These are phyloP conservation scores for Trifolium subterraneum DNA, from an alignment of 306 rosid species.

Conservation along the genomic window DNA sequence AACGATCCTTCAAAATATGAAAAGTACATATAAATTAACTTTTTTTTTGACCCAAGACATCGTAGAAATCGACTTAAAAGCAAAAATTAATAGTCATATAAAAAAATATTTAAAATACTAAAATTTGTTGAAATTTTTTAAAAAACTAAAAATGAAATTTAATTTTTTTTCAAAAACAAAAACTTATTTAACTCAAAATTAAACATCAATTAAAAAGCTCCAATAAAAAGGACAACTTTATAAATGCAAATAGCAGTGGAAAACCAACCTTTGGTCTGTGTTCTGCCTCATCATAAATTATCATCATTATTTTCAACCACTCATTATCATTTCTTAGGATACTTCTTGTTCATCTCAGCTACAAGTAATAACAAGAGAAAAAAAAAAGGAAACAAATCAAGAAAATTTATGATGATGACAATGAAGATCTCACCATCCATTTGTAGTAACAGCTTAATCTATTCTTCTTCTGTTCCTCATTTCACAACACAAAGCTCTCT, in stretches of 20 bases:
- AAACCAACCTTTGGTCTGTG: constrained; percentile 44
- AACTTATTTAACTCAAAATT: too few relatives aligned
- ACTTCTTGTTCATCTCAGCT: background rate
- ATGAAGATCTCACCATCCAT: constrained; percentile 64
- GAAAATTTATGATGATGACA: constrained; percentile 67
- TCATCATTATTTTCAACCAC: constrained; percentile 33
- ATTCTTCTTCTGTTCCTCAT: constrained; percentile 27
- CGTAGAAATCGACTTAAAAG: too few relatives aligned
- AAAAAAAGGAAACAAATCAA: constrained; percentile 15
- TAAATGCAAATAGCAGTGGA: background rate
- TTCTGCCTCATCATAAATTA: constrained; percentile 42
- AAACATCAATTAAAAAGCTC: too few relatives aligned
- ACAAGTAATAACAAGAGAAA: constrained; percentile 8
- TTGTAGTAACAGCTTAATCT: constrained; percentile 38
- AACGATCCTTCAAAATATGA: too few relatives aligned
- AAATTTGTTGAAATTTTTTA: too few relatives aligned
- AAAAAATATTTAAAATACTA: too few relatives aligned
- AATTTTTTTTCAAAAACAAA: too few relatives aligned
- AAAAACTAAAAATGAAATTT: too few relatives aligned
- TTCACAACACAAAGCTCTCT: constrained; percentile 4
- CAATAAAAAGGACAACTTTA: background rate
- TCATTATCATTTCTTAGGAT: background rate
- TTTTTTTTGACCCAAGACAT: too few relatives aligned
- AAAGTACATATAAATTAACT: too few relatives aligned
- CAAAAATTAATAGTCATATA: too few relatives aligned